phyloP scores from a whole-genome alignment of 352 stramenopile genomes.

The Blastocystis sp. region DNA sequence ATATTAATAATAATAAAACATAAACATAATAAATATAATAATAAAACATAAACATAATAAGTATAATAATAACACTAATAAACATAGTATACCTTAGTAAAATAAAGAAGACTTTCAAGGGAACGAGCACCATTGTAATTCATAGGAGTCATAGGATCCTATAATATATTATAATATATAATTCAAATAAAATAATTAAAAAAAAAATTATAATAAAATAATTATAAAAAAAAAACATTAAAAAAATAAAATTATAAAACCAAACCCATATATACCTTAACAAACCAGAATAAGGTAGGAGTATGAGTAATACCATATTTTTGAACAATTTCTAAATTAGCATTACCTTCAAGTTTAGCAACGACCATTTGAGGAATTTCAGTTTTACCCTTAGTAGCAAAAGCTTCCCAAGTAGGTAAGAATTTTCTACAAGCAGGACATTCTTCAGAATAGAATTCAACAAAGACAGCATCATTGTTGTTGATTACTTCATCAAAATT shows the following conservation, averaged over 20 bases:
- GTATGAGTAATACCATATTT: constrained; percentile 11
- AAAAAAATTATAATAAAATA: no score
- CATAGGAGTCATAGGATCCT: constrained; percentile 23
- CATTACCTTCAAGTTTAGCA: constrained; percentile 25
- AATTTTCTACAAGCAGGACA: constrained; percentile 30
- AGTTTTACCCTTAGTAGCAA: not conserved
- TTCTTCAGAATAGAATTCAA: constrained; percentile 35
- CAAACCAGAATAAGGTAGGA: constrained; percentile 20
- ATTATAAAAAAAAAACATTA: no score
- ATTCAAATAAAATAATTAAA: no score
- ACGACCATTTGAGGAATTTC: constrained; percentile 17
- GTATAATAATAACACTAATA: no score
- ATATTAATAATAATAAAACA: not conserved
- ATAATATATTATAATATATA: no score
- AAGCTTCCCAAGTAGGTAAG: constrained; percentile 20
- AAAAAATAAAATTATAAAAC: no score
- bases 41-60: no score
- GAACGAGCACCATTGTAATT: constrained; percentile 20
- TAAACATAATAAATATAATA: no score
- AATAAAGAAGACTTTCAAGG: constrained; percentile 22
- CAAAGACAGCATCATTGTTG: no score
- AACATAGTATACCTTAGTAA: constrained; percentile 18
- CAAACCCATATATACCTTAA: not conserved
- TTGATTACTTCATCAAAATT: no score
- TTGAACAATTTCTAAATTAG: constrained; percentile 19